Evolutionary conservation across 2,329 filamentous ascomycete species (phyloP), one percentile per base, ranked within the genome.

Genomic region (Zopfia rhizophila): DNA sequence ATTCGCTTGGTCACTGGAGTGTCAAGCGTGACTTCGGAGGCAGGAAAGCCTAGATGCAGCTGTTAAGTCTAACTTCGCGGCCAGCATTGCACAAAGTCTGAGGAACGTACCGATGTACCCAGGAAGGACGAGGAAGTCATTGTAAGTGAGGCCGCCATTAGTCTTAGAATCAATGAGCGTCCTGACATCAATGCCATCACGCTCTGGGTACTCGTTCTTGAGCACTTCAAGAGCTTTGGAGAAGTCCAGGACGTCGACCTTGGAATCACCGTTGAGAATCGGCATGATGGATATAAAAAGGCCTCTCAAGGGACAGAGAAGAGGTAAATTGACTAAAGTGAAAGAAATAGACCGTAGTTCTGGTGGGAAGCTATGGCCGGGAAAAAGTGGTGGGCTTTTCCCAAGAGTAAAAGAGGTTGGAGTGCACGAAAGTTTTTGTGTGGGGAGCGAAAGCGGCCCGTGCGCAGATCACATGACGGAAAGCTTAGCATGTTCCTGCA

Each of bases 111-210:
- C 94, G 78, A 99, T 97, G 79, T 97, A 96, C 72, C 95, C 95
- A 48, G 94, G 94, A 53, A 99, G 83, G 66, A 99, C 79, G 55
- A 99, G 86, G 80, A 99, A 99, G 77, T 99, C 94, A 76, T 99
- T 99, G 83, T 97, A 99, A 48, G 93, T 97, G 68, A 99, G 82
- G 66, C 94, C 94, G 53, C 94, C 94, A 69, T 92, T 90, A 75
- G 87, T 88, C 78, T 89, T 88, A 59, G 93, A 92, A 79, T 99
- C 89, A 73, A 97, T 85, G 63, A 99, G 82, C 56, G 91, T 87
- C 69, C 91, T 81, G 66, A 95, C 85, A 71, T 91, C 85, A 64
- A 99, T 87, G 49, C 94, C 94, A 84, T 99, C 94, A 63, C 79
- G 82, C 72, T 82, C 81, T 58, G 86, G 72, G 75, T 96, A 97